These are phyloP conservation scores for Lepiota subincarnata DNA, from an alignment of 768 basidiomycete genomes.

Conservation along the genomic window DNA sequence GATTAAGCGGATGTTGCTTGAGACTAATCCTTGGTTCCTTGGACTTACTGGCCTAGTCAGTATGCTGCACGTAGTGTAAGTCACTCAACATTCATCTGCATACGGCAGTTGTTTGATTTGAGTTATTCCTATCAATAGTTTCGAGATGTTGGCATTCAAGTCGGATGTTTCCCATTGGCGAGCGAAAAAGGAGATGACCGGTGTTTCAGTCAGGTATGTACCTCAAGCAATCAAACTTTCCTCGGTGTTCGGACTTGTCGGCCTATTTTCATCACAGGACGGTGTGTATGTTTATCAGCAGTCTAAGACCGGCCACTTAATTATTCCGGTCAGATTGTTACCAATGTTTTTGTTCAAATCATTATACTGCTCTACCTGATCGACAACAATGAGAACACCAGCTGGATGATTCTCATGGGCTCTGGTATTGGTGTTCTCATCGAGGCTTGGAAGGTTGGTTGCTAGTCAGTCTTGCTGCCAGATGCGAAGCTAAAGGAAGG, in stretches of 20 bases:
- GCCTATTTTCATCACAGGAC: slow-evolving; percentile 36
- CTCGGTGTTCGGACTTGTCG: background rate
- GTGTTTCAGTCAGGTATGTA: slow-evolving; percentile 84
- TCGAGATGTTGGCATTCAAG: slow-evolving; percentile 95
- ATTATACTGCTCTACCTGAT: slow-evolving; percentile 90
- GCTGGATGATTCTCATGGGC: slow-evolving; percentile 94
- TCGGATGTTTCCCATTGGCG: slow-evolving; percentile 95
- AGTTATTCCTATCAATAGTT: slow-evolving; percentile 39
- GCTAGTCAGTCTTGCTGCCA: slow-evolving; percentile 3
- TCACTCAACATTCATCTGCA: slow-evolving; percentile 14
- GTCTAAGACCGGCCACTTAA: slow-evolving; percentile 1
- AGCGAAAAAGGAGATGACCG: slow-evolving; percentile 90
- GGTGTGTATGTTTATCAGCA: slow-evolving; percentile 33
- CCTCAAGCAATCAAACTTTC: slow-evolving; percentile 6
- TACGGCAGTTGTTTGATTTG: slow-evolving; percentile 46
- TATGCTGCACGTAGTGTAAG: slow-evolving; percentile 82
- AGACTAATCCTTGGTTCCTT: slow-evolving; percentile 87
- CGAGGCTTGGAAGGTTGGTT: slow-evolving; percentile 89
- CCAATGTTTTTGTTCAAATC: slow-evolving; percentile 91
- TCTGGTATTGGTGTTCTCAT: slow-evolving; percentile 78
- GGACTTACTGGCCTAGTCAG: slow-evolving; percentile 81
- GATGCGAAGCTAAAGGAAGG: slow-evolving; percentile 16
- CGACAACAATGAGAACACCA: slow-evolving; percentile 93
- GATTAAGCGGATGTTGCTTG: slow-evolving; percentile 88
- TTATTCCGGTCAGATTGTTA: slow-evolving; percentile 54